Percentiles rank a stretch among this genome's conserved stretches.
These are phyloP conservation scores for Hymenoscyphus fraxineus DNA, from an alignment of 2,329 filamentous ascomycete genomes.

Conservation along the genomic window DNA sequence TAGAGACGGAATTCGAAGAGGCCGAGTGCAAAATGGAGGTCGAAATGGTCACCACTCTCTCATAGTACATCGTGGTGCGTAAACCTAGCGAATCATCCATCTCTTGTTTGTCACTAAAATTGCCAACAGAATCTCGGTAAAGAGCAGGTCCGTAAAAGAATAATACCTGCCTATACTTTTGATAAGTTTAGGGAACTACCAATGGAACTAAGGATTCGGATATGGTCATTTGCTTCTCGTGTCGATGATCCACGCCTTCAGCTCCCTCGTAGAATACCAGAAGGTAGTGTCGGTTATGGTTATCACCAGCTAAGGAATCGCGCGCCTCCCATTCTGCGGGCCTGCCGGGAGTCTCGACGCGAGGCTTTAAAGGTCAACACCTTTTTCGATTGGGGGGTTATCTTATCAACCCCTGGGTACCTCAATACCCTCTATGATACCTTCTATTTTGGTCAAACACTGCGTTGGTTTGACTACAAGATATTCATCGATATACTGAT, in stretches of 20 bases:
- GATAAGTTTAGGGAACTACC: not conserved
- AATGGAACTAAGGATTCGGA: not conserved
- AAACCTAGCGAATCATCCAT: not conserved
- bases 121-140: not conserved
- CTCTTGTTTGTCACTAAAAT: not conserved
- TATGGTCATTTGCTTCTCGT: constrained; percentile 1
- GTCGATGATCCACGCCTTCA: not conserved
- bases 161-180: not conserved
- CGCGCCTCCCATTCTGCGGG: not conserved
- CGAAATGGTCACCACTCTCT: not conserved
- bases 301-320: not conserved
- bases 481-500: not conserved
- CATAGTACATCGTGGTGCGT: not conserved
- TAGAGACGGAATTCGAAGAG: too few relatives aligned
- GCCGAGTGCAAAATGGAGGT: not conserved
- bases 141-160: not conserved
- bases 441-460: not conserved
- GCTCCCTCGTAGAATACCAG: not conserved
- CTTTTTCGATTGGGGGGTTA: not conserved
- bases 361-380: not conserved
- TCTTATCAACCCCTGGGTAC: not conserved
- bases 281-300: not conserved
- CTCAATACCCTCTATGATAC: not conserved
- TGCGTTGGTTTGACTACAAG: not conserved
- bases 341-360: not conserved